A percentile compares a stretch with the other conserved stretches of the same genome.
Conservation (phyloP, 164 flowering plant genomes). For the Stephania yunnanensis region DNA sequence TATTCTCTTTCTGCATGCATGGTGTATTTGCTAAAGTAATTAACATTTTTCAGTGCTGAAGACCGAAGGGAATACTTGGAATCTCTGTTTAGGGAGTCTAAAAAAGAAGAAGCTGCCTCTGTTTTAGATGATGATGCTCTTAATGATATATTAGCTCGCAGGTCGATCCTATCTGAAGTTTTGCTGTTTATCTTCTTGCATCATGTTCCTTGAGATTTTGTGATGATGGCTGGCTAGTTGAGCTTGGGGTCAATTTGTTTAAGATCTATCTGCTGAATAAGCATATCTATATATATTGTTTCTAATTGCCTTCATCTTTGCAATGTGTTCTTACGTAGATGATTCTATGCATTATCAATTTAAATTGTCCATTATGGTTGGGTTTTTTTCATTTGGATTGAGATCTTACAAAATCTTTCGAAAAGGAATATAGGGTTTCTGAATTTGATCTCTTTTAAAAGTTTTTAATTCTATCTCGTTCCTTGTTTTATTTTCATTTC, state of each 20-base stretch:
- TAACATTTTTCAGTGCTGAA: conserved; percentile 69
- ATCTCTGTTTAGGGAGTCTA: conserved; percentile 84
- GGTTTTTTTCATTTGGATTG: too few species aligned
- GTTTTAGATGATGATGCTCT: conserved; percentile 89
- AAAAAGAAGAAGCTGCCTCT: conserved; percentile 93
- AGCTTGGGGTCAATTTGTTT: background rate
- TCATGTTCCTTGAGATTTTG: background rate
- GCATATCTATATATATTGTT: background rate
- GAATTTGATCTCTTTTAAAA: too few species aligned
- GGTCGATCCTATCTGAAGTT: conserved; percentile 37
- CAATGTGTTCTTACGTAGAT: too few species aligned
- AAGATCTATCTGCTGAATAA: background rate
- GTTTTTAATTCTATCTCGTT: too few species aligned
- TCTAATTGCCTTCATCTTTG: too few species aligned
- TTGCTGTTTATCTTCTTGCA: background rate
- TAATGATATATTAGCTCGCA: conserved; percentile 87
- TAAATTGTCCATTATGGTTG: too few species aligned
- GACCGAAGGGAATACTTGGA: conserved; percentile 97
- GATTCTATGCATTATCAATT: too few species aligned
- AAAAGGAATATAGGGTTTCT: too few species aligned
- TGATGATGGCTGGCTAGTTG: background rate
- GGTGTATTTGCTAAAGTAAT: conserved; percentile 8
- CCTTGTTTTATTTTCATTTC: too few species aligned
- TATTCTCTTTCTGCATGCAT: background rate
- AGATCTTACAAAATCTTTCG: too few species aligned